Percentiles rank a stretch among this genome's conserved stretches.
phyloP scores from a whole-genome alignment of 805 yeast species.

The Candida broadrunensis region DNA sequence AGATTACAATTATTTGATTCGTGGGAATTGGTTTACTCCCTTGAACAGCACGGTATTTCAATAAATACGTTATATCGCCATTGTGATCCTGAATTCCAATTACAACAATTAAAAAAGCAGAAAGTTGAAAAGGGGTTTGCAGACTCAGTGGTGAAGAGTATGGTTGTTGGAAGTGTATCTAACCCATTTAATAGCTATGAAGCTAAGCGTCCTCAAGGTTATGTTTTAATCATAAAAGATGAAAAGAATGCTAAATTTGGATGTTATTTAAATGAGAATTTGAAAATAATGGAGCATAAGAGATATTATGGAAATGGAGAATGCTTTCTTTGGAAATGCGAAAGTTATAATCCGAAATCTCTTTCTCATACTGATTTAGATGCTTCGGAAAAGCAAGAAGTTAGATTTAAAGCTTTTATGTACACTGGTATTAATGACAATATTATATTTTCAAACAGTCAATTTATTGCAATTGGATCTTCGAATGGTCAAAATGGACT shows the following conservation, averaged over 20 bases:
- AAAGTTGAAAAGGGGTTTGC: conserved; percentile 31
- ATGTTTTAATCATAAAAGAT: conserved; percentile 71
- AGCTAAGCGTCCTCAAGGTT: conserved; percentile 54
- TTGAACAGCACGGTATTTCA: conserved; percentile 91
- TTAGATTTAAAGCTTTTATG: conserved; percentile 72
- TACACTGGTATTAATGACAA: conserved; percentile 88
- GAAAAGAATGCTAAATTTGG: conserved; percentile 66
- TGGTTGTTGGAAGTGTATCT: conserved; percentile 19
- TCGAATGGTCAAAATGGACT: conserved; percentile 92
- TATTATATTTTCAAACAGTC: conserved; percentile 74
- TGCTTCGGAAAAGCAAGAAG: conserved; percentile 1
- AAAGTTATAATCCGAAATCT: conserved; percentile 26
- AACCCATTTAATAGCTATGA: conserved; percentile 7
- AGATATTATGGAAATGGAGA: conserved; percentile 92
- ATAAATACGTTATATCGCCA: conserved; percentile 70
- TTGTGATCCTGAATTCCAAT: conserved; percentile 43
- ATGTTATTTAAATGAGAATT: conserved; percentile 69
- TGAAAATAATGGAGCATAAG: conserved; percentile 67
- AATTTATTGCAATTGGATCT: conserved; percentile 81
- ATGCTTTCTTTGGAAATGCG: conserved; percentile 87
- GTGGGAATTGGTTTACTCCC: conserved; percentile 79
- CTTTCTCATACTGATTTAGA: conserved; percentile 6
- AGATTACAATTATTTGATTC: conserved; percentile 72
- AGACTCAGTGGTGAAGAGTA: conserved; percentile 32
- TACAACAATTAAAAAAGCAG: conserved; percentile 15